phyloP scores from a whole-genome alignment of 148 eudicot genomes.

The Rhododendron mucronatum region DNA sequence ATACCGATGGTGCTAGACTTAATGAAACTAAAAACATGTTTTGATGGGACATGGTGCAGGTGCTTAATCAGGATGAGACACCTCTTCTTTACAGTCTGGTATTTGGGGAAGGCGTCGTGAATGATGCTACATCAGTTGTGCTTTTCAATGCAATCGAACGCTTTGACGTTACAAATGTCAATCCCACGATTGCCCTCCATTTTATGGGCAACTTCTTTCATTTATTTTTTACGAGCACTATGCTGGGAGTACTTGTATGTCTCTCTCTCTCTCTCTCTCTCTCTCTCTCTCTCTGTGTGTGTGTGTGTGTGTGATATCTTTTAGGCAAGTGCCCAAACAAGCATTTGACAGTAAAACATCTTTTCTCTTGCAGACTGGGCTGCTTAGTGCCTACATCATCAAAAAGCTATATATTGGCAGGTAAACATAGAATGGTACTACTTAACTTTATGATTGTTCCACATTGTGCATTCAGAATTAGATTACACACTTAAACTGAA shows the following conservation, averaged over 20 bases:
- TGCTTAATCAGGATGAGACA: conserved; percentile 76
- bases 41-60: conserved; percentile 41
- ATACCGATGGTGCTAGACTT: neutral
- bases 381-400: conserved; percentile 64
- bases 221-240: conserved; percentile 57
- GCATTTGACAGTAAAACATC: conserved; percentile 5
- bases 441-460: neutral
- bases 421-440: conserved; percentile 23
- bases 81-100: conserved; percentile 81
- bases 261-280: conserved; percentile 17
- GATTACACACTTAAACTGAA: neutral
- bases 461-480: neutral
- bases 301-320: neutral
- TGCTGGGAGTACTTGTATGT: conserved; percentile 60
- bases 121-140: conserved; percentile 82
- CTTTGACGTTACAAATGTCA: conserved; percentile 48
- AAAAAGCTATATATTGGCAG: conserved; percentile 69
- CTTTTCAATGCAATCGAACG: conserved; percentile 68
- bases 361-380: conserved; percentile 58
- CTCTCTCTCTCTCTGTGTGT: neutral
- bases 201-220: conserved; percentile 49
- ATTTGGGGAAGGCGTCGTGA: conserved; percentile 81
- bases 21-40: conserved; percentile 12
- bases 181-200: conserved; percentile 42
- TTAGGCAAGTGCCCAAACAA: neutral